Evolutionary conservation across 306 rosid species (phyloP).

Genomic region (Parietaria judaica): DNA sequence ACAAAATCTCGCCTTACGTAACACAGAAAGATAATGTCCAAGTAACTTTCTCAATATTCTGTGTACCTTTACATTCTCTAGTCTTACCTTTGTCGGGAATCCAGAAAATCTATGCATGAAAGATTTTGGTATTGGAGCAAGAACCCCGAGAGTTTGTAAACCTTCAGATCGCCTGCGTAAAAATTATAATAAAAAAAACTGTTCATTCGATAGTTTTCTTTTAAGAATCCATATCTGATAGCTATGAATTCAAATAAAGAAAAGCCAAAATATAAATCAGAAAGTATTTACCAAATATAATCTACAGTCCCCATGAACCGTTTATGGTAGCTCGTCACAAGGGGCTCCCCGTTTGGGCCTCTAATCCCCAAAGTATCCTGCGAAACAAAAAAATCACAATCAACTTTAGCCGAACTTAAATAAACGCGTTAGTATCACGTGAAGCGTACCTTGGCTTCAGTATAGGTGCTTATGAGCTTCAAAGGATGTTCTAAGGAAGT

Average conservation of each 20-base stretch:
- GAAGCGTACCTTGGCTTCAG: slow-evolving; percentile 62
- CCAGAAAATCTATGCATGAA: slow-evolving; percentile 70
- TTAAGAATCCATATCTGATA: slow-evolving; percentile 2
- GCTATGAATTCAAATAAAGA: not conserved
- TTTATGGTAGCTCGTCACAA: slow-evolving; percentile 68
- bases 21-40: no score
- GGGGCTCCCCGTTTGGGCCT: slow-evolving; percentile 78
- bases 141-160: slow-evolving; percentile 74
- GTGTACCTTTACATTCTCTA: not conserved
- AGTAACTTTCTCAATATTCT: no score
- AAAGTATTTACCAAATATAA: slow-evolving; percentile 70
- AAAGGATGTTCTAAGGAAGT: slow-evolving; percentile 60
- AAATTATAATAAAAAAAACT: slow-evolving; percentile 12
- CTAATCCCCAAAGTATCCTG: slow-evolving; percentile 67
- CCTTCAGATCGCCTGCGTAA: slow-evolving; percentile 75
- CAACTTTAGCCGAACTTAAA: not conserved
- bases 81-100: slow-evolving; percentile 81
- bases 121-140: slow-evolving; percentile 77
- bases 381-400: slow-evolving; percentile 10
- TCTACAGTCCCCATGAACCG: slow-evolving; percentile 82
- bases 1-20: no score
- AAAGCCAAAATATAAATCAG: slow-evolving; percentile 14
- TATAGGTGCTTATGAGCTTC: slow-evolving; percentile 63
- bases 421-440: not conserved
- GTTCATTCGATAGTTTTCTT: slow-evolving; percentile 8